phyloP scores from a whole-genome alignment of 768 basidiomycete species.

The Artomyces pyxidatus region DNA sequence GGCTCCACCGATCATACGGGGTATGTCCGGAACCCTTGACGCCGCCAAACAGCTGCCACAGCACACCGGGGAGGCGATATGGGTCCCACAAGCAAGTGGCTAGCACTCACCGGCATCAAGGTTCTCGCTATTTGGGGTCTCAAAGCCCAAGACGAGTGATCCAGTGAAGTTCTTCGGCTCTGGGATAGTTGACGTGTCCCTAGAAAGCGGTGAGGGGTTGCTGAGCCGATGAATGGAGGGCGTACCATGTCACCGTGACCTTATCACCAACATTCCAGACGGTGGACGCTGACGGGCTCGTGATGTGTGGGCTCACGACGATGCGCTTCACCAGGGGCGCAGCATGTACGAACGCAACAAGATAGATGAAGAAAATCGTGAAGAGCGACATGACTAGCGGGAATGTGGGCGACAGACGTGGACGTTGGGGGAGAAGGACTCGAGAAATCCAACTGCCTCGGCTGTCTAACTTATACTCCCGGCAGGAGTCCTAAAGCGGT shows the following conservation, averaged over 20 bases:
- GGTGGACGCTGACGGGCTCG: conserved; percentile 23
- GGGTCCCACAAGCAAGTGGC: neutral
- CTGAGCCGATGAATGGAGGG: neutral
- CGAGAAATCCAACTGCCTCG: neutral
- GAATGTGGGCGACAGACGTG: neutral
- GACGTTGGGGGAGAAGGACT: neutral
- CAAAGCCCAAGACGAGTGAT: conserved; percentile 37
- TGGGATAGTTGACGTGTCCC: conserved; percentile 31
- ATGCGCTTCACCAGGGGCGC: conserved; percentile 8
- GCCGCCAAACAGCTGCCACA: neutral
- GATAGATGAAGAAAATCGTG: conserved; percentile 3
- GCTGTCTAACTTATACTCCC: neutral
- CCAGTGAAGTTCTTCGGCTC: conserved; percentile 29
- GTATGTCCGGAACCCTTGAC: neutral
- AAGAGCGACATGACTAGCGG: conserved; percentile 1
- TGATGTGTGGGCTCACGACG: conserved; percentile 29
- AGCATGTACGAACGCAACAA: conserved; percentile 4
- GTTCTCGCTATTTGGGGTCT: conserved; percentile 24
- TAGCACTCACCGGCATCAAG: conserved; percentile 42
- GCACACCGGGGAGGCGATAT: neutral
- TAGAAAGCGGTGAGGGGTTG: neutral
- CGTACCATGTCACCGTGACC: conserved; percentile 37
- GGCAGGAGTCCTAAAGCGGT: neutral
- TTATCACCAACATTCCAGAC: conserved; percentile 31
- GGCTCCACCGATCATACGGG: neutral